Conservation (phyloP, 306 rosid genomes). For the Urtica urens region DNA sequence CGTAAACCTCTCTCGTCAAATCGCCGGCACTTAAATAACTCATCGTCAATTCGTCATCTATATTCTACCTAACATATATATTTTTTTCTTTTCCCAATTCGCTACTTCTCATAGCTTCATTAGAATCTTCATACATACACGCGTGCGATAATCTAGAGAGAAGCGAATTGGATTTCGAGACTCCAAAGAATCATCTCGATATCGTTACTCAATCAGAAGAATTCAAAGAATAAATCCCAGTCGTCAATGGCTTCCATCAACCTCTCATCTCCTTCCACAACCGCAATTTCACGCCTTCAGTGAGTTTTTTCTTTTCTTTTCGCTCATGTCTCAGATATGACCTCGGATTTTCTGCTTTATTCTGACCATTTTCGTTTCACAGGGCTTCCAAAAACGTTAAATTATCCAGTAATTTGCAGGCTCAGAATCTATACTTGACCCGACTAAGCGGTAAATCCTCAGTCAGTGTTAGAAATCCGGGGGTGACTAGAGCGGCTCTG, state of each 20-base stretch:
- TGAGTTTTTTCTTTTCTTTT: slow-evolving; percentile 10
- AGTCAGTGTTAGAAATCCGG: slow-evolving; percentile 18
- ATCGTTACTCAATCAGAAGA: not conserved
- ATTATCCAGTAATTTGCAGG: slow-evolving; percentile 24
- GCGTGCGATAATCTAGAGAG: not conserved
- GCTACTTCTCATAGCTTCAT: not conserved
- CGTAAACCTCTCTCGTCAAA: not conserved
- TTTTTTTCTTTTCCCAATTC: not conserved
- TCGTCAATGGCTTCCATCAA: slow-evolving; percentile 54
- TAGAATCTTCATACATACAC: not conserved
- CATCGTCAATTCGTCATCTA: slow-evolving; percentile 20
- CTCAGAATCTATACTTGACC: slow-evolving; percentile 20
- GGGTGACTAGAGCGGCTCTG: slow-evolving; percentile 37
- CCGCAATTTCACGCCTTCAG: slow-evolving; percentile 37
- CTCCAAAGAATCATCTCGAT: too few relatives aligned
- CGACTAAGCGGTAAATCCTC: slow-evolving; percentile 29
- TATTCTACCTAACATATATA: slow-evolving; percentile 1
- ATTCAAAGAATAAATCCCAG: not conserved
- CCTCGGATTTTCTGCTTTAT: not conserved
- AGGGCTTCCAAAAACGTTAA: slow-evolving; percentile 42
- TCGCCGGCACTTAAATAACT: slow-evolving; percentile 25
- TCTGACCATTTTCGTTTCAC: not conserved
- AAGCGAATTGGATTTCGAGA: slow-evolving; percentile 4
- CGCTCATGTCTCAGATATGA: not conserved
- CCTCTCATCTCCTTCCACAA: slow-evolving; percentile 43